These are phyloP conservation scores for Chlorella vulgaris DNA, from an alignment of 139 green algal genomes.

Conservation along the genomic window DNA sequence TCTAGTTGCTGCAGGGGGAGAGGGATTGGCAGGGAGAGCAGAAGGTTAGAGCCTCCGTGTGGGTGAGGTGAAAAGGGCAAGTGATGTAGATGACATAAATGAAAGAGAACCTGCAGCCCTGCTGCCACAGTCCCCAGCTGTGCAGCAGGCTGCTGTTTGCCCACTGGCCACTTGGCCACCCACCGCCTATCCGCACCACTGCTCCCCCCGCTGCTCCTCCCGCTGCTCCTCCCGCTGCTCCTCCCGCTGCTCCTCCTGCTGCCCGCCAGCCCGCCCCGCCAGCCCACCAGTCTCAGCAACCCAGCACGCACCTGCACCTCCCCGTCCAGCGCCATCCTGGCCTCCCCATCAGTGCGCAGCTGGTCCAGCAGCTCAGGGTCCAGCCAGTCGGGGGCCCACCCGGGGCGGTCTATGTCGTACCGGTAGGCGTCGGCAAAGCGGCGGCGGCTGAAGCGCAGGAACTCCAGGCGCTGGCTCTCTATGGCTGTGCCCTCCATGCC, in stretches of 20 bases:
- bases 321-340: constrained; percentile 52
- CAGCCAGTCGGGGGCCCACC: constrained; percentile 69
- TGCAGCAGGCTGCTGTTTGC: too few species aligned
- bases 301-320: constrained; percentile 45
- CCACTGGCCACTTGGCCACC: too few species aligned
- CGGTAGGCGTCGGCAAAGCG: constrained; percentile 50
- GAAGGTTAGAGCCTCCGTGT: neutral
- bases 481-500: constrained; percentile 97
- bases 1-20: constrained; percentile 27
- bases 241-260: too few species aligned
- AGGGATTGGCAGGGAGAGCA: neutral
- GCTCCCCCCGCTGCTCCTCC: too few species aligned
- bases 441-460: constrained; percentile 67
- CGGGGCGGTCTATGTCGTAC: constrained; percentile 64
- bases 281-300: too few species aligned
- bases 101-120: too few species aligned
- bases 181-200: too few species aligned
- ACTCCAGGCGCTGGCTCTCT: constrained; percentile 89
- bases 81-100: too few species aligned
- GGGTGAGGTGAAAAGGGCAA: too few species aligned
- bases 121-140: too few species aligned
- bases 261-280: too few species aligned
- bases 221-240: too few species aligned
- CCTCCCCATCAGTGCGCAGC: constrained; percentile 61
- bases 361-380: constrained; percentile 56